A percentile compares a stretch with the other conserved stretches of the same genome.
phyloP scores from a whole-genome alignment of 2,329 filamentous ascomycete species.

The Fusarium sublunatum region DNA sequence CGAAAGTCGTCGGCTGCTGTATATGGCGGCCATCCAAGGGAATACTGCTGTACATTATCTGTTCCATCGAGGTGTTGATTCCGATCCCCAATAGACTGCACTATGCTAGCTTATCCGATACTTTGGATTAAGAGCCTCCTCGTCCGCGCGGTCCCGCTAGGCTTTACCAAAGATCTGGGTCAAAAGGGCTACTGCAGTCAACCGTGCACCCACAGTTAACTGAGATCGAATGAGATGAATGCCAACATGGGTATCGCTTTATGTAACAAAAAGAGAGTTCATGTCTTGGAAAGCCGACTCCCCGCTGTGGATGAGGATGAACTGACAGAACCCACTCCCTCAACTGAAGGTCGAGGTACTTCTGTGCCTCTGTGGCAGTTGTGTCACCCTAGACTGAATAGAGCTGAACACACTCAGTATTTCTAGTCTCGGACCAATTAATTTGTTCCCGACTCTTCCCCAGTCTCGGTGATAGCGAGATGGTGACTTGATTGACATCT shows the following conservation, averaged over 20 bases:
- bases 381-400: background rate
- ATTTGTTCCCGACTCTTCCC: background rate
- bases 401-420: slow-evolving; percentile 10
- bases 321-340: slow-evolving; percentile 5
- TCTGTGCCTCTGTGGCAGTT: too few relatives aligned
- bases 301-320: slow-evolving; percentile 23
- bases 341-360: background rate
- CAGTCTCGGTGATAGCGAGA: background rate
- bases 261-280: slow-evolving; percentile 24
- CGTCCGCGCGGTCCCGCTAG: background rate
- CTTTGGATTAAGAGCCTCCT: slow-evolving; percentile 2
- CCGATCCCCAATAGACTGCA: background rate
- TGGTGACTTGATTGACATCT: background rate
- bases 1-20: background rate
- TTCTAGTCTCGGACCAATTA: slow-evolving; percentile 15
- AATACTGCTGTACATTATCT: background rate
- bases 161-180: slow-evolving; percentile 30
- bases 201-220: background rate
- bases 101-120: slow-evolving; percentile 3
- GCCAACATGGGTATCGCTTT: slow-evolving; percentile 11
- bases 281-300: slow-evolving; percentile 18
- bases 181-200: slow-evolving; percentile 9
- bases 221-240: slow-evolving; percentile 5
- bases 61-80: background rate
- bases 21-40: background rate